phyloP scores from a whole-genome alignment of 768 basidiomycete genomes.

The Lactarius pseudohatsudake region DNA sequence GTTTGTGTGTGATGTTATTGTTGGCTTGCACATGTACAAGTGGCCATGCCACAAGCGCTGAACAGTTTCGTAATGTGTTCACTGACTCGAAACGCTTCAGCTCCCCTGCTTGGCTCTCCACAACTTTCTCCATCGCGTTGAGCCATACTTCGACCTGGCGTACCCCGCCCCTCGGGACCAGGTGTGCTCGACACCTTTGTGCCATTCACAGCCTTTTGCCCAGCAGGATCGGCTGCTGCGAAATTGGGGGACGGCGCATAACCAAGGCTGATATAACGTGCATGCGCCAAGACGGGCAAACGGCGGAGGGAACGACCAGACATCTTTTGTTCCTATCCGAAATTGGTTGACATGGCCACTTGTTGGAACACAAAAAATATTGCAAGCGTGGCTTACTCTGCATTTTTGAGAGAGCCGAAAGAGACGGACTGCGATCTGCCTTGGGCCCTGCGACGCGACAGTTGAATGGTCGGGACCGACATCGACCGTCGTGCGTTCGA shows the following conservation, averaged over 20 bases:
- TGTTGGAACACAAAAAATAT: neutral
- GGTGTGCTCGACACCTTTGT: neutral
- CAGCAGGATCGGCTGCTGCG: slow-evolving; percentile 8
- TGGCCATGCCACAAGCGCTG: neutral
- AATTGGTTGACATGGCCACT: slow-evolving; percentile 3
- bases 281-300: slow-evolving; percentile 91
- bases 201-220: slow-evolving; percentile 19
- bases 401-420: slow-evolving; percentile 73
- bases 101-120: slow-evolving; percentile 56
- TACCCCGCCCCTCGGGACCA: slow-evolving; percentile 34
- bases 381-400: slow-evolving; percentile 51
- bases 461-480: slow-evolving; percentile 36
- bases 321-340: slow-evolving; percentile 64
- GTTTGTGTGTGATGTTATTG: slow-evolving; percentile 1
- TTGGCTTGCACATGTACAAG: neutral
- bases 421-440: slow-evolving; percentile 56
- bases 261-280: slow-evolving; percentile 63
- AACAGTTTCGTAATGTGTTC: neutral
- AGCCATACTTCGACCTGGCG: slow-evolving; percentile 71
- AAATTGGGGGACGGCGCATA: slow-evolving; percentile 4
- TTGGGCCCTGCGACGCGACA: slow-evolving; percentile 44
- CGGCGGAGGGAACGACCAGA: slow-evolving; percentile 91
- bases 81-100: slow-evolving; percentile 45
- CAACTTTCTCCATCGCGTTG: slow-evolving; percentile 78
- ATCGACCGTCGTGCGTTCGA: slow-evolving; percentile 39